Evolutionary conservation across 1,284 basidiomycete species (phyloP).

Genomic region (Cutaneotrichosporon dermatis): DNA sequence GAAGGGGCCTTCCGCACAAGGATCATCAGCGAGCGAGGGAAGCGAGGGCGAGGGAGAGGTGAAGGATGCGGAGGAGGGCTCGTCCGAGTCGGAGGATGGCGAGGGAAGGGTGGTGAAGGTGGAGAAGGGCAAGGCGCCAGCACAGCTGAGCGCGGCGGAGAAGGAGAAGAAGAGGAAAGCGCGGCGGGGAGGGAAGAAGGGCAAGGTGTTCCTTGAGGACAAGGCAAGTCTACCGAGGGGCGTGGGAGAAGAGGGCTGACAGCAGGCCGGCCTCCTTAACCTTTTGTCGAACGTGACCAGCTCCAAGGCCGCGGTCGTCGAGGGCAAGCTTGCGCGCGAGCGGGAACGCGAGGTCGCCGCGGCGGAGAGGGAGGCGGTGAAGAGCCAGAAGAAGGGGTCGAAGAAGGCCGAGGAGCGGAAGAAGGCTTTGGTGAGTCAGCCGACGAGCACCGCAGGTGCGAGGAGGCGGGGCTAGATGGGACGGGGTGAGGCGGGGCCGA

Average conservation of each 20-base stretch:
- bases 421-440: background rate
- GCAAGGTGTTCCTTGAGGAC: slow-evolving; percentile 5
- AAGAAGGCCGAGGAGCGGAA: background rate
- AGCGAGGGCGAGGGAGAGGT: background rate
- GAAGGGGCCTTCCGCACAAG: too few species aligned
- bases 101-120: background rate
- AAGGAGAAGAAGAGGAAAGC: background rate
- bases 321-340: background rate
- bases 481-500: too few species aligned
- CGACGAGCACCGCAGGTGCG: too few species aligned
- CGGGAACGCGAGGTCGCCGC: background rate
- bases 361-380: background rate
- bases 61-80: background rate
- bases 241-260: background rate
- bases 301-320: background rate
- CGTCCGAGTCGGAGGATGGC: background rate
- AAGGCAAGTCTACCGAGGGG: background rate
- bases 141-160: background rate
- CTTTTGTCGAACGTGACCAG: background rate
- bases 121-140: background rate
- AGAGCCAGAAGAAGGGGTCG: background rate
- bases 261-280: background rate
- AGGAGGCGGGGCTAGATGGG: too few species aligned
- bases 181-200: background rate
- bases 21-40: background rate